Conservation (phyloP, 495 filamentous ascomycete genomes). For the Podospora conica region DNA sequence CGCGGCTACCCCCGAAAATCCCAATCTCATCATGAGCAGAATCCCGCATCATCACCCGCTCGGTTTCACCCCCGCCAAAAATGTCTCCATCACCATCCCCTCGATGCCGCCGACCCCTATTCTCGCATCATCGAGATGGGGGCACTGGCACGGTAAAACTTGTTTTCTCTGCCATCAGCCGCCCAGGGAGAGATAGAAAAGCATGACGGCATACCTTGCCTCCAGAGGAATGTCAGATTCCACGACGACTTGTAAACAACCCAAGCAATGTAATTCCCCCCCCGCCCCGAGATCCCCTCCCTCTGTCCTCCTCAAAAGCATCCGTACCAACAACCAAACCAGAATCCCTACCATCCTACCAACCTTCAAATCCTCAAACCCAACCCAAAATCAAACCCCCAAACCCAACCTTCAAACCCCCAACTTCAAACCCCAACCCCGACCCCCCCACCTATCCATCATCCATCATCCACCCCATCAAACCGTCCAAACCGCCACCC, state of each 20-base stretch:
- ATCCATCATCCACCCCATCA: neutral
- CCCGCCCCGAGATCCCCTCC: too few relatives aligned
- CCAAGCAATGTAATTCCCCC: neutral
- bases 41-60: neutral
- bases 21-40: neutral
- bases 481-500: neutral
- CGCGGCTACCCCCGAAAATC: neutral
- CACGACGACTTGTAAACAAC: neutral
- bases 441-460: too few relatives aligned
- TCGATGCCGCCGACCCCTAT: neutral
- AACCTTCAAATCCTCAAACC: neutral
- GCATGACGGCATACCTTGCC: neutral
- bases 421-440: neutral
- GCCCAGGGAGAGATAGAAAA: neutral
- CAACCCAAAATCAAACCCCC: neutral
- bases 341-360: neutral
- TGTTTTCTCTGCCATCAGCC: neutral
- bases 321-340: too few relatives aligned
- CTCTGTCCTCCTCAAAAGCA: too few relatives aligned
- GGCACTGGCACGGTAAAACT: too few relatives aligned
- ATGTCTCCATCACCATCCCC: neutral
- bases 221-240: neutral
- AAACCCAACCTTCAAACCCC: neutral
- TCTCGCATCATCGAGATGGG: neutral
- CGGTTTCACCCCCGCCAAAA: neutral